Evolutionary conservation across 1,284 basidiomycete genomes (phyloP).

Genomic region (Cryptococcus sp.): DNA sequence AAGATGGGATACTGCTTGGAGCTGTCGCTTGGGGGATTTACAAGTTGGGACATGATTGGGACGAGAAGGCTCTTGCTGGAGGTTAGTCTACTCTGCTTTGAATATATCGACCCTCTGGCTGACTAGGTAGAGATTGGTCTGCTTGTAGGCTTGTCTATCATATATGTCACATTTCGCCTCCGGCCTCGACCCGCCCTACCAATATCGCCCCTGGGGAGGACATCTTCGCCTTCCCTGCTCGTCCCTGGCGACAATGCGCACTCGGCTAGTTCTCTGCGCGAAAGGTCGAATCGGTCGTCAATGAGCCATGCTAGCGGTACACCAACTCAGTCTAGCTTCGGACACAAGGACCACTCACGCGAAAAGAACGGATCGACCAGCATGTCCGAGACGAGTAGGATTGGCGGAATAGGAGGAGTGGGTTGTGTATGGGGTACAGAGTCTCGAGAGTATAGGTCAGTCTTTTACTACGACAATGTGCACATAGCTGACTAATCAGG

Average conservation of each 20-base stretch:
- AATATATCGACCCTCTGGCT: neutral
- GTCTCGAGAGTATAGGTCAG: slow-evolving; percentile 43
- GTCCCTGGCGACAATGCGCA: too few relatives aligned
- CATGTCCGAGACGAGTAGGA: too few relatives aligned
- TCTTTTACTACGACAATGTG: neutral
- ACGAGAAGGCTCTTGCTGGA: slow-evolving; percentile 38
- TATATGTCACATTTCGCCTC: slow-evolving; percentile 20
- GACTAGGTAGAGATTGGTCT: slow-evolving; percentile 22
- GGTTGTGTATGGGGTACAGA: slow-evolving; percentile 47
- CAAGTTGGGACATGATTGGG: slow-evolving; percentile 30
- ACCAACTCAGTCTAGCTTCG: too few relatives aligned
- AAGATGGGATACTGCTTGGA: slow-evolving; percentile 32
- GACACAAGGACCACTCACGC: too few relatives aligned
- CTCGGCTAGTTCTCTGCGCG: too few relatives aligned
- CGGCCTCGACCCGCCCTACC: slow-evolving; percentile 7
- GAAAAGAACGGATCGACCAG: too few relatives aligned
- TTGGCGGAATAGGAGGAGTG: slow-evolving; percentile 13
- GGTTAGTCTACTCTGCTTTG: slow-evolving; percentile 27
- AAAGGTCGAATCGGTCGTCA: slow-evolving; percentile 9
- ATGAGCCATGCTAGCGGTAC: slow-evolving; percentile 3
- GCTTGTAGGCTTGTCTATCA: slow-evolving; percentile 23
- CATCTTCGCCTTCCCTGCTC: too few relatives aligned
- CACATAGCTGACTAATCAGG: slow-evolving; percentile 46
- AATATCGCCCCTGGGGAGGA: too few relatives aligned
- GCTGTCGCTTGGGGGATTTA: slow-evolving; percentile 29